Conservation (phyloP, 768 basidiomycete species). For the Leccinum obscurum region DNA sequence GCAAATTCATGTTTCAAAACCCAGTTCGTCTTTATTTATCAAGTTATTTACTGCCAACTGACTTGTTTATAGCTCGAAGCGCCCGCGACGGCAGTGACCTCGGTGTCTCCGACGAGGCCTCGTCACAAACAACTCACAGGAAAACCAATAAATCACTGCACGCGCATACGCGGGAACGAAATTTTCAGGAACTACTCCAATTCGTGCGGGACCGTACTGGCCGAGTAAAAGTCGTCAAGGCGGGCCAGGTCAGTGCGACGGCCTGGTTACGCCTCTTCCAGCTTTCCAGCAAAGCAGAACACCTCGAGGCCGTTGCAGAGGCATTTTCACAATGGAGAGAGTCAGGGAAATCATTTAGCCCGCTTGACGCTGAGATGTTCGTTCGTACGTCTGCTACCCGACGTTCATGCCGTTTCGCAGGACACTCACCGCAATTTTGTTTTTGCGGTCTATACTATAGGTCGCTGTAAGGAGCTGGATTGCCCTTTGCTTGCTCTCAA, state of each 20-base stretch:
- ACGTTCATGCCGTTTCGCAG: background rate
- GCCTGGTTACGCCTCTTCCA: conserved; percentile 53
- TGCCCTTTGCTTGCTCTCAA: conserved; percentile 57
- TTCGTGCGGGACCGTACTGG: conserved; percentile 33
- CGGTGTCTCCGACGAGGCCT: conserved; percentile 4
- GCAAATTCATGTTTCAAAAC: conserved; percentile 22
- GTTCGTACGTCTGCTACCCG: conserved; percentile 46
- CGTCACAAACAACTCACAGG: background rate
- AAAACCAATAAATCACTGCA: background rate
- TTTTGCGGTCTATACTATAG: conserved; percentile 33
- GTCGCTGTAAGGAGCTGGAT: conserved; percentile 59
- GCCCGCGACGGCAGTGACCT: conserved; percentile 14
- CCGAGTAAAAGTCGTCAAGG: conserved; percentile 28
- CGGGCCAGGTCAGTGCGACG: conserved; percentile 42
- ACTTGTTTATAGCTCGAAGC: conserved; percentile 18
- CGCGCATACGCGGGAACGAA: conserved; percentile 17
- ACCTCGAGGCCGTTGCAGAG: conserved; percentile 47
- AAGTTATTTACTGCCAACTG: background rate
- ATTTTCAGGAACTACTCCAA: conserved; percentile 26
- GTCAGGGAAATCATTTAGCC: conserved; percentile 39
- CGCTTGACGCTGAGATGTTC: conserved; percentile 47
- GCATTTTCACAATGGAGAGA: conserved; percentile 54
- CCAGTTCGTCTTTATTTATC: conserved; percentile 21
- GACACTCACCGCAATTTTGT: background rate
- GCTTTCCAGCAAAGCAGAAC: conserved; percentile 48